Percentiles rank a stretch among this genome's conserved stretches.
phyloP scores from a whole-genome alignment of 129 eudicot species.

The Pseudognaphalium luteoalbum region DNA sequence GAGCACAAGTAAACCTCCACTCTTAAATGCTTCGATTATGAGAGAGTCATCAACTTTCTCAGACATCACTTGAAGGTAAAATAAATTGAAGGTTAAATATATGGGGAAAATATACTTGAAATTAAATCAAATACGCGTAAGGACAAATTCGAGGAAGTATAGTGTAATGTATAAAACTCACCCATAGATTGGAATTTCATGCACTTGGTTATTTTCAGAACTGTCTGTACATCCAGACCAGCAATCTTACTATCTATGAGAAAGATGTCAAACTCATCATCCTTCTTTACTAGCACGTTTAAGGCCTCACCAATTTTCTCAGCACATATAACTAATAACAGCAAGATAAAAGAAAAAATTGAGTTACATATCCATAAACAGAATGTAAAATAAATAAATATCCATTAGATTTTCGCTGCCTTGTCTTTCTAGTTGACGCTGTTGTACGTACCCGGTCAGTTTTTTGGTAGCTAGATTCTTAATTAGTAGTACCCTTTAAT shows the following conservation, averaged over 20 bases:
- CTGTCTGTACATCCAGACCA: slow-evolving; percentile 2
- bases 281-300: not conserved
- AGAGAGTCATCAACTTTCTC: slow-evolving; percentile 12
- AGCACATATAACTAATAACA: slow-evolving; percentile 14
- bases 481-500: too few species aligned
- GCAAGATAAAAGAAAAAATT: not conserved
- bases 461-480: too few species aligned
- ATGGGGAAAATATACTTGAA: not conserved
- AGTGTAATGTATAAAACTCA: not conserved
- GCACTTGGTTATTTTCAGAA: slow-evolving; percentile 3
- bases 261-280: slow-evolving; percentile 21
- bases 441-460: too few species aligned
- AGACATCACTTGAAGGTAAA: slow-evolving; percentile 26
- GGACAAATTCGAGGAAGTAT: not conserved
- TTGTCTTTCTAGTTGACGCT: too few species aligned
- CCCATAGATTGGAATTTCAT: slow-evolving; percentile 7
- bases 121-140: not conserved
- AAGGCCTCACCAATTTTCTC: not conserved
- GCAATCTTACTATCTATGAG: slow-evolving; percentile 7
- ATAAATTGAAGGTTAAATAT: not conserved
- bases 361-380: not conserved
- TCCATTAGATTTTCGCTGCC: too few species aligned
- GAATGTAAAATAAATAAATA: not conserved
- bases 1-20: slow-evolving; percentile 34
- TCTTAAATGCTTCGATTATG: slow-evolving; percentile 22